phyloP scores from a whole-genome alignment of 345 rosid species.

The Acer negundo region DNA sequence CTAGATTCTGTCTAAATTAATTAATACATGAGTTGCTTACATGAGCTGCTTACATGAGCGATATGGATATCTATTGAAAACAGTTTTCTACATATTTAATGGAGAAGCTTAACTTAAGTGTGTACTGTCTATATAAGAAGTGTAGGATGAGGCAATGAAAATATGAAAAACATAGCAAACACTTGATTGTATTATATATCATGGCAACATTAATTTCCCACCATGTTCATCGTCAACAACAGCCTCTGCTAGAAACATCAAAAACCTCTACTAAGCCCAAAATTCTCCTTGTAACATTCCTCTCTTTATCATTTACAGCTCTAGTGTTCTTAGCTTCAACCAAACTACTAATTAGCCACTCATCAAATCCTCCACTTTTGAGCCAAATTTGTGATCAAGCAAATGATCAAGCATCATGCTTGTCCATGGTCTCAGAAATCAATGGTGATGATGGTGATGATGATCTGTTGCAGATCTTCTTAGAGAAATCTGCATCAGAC shows the following conservation, averaged over 20 bases:
- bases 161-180: not conserved
- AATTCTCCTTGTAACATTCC: slow-evolving; percentile 35
- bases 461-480: slow-evolving; percentile 39
- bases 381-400: slow-evolving; percentile 42
- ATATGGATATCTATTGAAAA: too few relatives aligned
- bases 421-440: slow-evolving; percentile 38
- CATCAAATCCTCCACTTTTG: not conserved
- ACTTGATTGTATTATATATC: not conserved
- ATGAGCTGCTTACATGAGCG: too few relatives aligned
- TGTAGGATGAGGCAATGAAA: not conserved
- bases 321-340: slow-evolving; percentile 33
- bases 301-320: slow-evolving; percentile 30
- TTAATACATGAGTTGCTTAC: too few relatives aligned
- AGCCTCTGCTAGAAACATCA: slow-evolving; percentile 51
- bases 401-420: slow-evolving; percentile 44
- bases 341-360: slow-evolving; percentile 5
- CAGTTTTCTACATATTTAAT: too few relatives aligned
- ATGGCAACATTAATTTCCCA: slow-evolving; percentile 27
- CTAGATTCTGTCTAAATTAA: too few relatives aligned
- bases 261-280: slow-evolving; percentile 33
- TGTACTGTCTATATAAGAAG: not conserved
- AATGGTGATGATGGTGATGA: slow-evolving; percentile 15
- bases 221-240: slow-evolving; percentile 17
- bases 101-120: too few relatives aligned
- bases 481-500: slow-evolving; percentile 33